phyloP scores from a whole-genome alignment of 352 stramenopile species.

The Aphanomyces invadans region DNA sequence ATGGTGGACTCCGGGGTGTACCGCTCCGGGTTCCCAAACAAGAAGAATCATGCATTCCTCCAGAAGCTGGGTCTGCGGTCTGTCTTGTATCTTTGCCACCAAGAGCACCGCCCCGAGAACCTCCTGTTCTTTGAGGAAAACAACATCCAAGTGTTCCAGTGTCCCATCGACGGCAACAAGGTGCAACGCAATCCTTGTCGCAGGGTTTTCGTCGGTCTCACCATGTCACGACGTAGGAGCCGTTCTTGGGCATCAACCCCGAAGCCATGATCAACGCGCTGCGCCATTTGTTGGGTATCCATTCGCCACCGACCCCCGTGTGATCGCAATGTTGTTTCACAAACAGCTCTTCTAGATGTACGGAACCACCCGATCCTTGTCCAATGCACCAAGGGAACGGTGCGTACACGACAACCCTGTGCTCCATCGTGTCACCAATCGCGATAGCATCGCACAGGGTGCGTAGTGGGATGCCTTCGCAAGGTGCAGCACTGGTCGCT shows the following conservation, averaged over 20 bases:
- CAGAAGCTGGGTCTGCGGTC: slow-evolving; percentile 80
- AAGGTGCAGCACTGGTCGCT: slow-evolving; percentile 85
- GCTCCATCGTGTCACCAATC: not conserved
- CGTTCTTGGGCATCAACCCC: slow-evolving; percentile 83
- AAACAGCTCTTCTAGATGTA: no score
- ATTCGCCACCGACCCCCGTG: no score
- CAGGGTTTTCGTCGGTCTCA: not conserved
- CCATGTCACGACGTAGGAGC: slow-evolving; percentile 43
- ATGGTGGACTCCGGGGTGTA: slow-evolving; percentile 85
- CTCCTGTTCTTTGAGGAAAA: slow-evolving; percentile 74
- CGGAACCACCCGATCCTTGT: slow-evolving; percentile 83
- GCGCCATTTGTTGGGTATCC: slow-evolving; percentile 59
- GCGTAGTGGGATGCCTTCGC: slow-evolving; percentile 78
- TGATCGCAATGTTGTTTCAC: no score
- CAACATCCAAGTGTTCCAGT: slow-evolving; percentile 74
- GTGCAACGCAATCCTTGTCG: slow-evolving; percentile 24
- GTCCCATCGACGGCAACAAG: slow-evolving; percentile 85
- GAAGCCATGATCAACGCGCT: slow-evolving; percentile 72
- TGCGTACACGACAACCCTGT: slow-evolving; percentile 27
- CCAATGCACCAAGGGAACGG: slow-evolving; percentile 84
- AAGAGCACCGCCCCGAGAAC: slow-evolving; percentile 78
- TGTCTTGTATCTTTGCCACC: slow-evolving; percentile 78
- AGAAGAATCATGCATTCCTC: slow-evolving; percentile 83
- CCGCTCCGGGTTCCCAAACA: slow-evolving; percentile 79
- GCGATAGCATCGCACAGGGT: slow-evolving; percentile 66